Percentiles rank a stretch among this genome's conserved stretches.
phyloP scores from a whole-genome alignment of 148 eudicot genomes.

The Selenicereus undatus region DNA sequence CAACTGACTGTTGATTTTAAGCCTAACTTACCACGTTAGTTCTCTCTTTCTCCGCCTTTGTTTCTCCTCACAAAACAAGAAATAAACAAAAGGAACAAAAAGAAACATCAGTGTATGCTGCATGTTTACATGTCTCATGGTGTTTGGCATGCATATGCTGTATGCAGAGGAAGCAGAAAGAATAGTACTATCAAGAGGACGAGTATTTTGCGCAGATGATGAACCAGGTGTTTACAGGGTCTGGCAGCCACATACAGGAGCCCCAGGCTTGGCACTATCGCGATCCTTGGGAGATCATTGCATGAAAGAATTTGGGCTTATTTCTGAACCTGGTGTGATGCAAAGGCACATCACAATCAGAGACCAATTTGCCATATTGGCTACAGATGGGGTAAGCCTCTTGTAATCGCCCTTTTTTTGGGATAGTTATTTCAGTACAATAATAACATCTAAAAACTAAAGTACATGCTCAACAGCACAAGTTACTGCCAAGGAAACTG shows the following conservation, averaged over 20 bases:
- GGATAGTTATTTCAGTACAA: too few species aligned
- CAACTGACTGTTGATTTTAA: slow-evolving; percentile 74
- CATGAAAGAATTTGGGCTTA: slow-evolving; percentile 72
- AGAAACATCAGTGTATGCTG: not conserved
- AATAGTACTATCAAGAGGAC: slow-evolving; percentile 52
- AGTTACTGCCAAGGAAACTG: too few species aligned
- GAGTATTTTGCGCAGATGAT: slow-evolving; percentile 49
- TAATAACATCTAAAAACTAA: too few species aligned
- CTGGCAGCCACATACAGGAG: slow-evolving; percentile 51
- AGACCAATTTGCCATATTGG: slow-evolving; percentile 69
- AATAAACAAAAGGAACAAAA: not conserved
- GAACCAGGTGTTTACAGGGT: slow-evolving; percentile 74
- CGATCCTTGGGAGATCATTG: slow-evolving; percentile 81
- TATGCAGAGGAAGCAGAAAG: slow-evolving; percentile 63
- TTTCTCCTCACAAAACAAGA: too few species aligned
- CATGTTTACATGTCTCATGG: slow-evolving; percentile 1
- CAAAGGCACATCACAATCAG: slow-evolving; percentile 42
- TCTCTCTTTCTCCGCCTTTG: slow-evolving; percentile 20
- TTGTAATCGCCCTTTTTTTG: not conserved
- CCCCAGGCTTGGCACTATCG: slow-evolving; percentile 67
- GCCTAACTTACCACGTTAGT: slow-evolving; percentile 73
- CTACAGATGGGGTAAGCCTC: slow-evolving; percentile 76
- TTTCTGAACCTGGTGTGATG: slow-evolving; percentile 71
- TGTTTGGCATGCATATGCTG: not conserved
- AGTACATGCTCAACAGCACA: too few species aligned